Evolutionary conservation across 2,329 filamentous ascomycete genomes (phyloP).

Genomic region (Colletotrichum somersetense): DNA sequence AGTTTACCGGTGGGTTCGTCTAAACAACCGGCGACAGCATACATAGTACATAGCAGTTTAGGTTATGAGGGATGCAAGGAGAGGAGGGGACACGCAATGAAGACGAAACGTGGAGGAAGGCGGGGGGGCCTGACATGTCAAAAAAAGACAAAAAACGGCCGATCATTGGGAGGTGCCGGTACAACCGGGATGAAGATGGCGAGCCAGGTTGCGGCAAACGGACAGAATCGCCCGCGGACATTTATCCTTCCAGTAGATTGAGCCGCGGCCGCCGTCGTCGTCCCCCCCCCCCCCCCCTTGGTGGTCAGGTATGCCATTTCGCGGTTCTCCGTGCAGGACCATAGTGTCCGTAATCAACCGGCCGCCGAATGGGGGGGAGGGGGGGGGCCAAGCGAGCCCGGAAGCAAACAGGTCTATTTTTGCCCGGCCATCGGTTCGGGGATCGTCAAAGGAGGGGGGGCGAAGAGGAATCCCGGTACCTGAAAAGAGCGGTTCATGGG

Average conservation of each 20-base stretch:
- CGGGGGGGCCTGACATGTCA: not conserved
- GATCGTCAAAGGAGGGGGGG: constrained; percentile 15
- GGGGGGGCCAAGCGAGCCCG: not conserved
- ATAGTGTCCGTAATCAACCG: not conserved
- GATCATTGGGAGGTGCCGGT: constrained; percentile 29
- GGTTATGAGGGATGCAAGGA: not conserved
- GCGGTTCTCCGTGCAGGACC: not conserved
- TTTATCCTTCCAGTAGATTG: not conserved
- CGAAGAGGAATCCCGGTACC: constrained; percentile 5
- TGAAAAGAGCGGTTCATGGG: not conserved
- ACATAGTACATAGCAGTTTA: not conserved
- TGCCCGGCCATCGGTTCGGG: not conserved
- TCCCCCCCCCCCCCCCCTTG: too few species aligned
- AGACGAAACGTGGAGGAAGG: constrained; percentile 34
- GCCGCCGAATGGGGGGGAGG: not conserved
- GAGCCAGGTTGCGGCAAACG: not conserved
- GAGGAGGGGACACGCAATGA: constrained; percentile 6
- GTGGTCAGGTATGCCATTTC: not conserved
- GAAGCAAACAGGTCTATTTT: not conserved
- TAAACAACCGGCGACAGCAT: not conserved
- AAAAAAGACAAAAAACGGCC: constrained; percentile 3
- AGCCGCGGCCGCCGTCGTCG: not conserved
- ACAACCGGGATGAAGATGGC: not conserved
- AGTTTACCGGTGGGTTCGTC: constrained; percentile 31
- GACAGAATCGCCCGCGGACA: not conserved